phyloP scores from a whole-genome alignment of 495 filamentous ascomycete species.

The Extremus antarcticus region DNA sequence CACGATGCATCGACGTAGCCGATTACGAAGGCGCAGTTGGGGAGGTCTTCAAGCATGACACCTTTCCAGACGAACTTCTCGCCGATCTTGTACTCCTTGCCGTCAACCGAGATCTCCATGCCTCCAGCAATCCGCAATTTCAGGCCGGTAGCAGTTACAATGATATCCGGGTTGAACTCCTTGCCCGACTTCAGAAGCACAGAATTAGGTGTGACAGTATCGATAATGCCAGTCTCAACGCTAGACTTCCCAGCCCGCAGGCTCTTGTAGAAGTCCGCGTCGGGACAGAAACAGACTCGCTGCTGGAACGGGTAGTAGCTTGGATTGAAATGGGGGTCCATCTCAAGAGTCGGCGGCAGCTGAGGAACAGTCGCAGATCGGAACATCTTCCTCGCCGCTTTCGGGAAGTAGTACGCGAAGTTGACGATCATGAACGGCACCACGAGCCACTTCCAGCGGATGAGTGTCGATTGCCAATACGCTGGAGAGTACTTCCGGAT shows the following conservation, averaged over 20 bases:
- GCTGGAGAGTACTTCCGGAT: slow-evolving; percentile 31
- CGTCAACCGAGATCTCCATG: slow-evolving; percentile 44
- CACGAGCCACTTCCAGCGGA: slow-evolving; percentile 39
- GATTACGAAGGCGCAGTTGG: slow-evolving; percentile 45
- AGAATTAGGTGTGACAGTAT: slow-evolving; percentile 47
- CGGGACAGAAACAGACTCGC: slow-evolving; percentile 58
- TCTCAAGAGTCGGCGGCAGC: slow-evolving; percentile 44
- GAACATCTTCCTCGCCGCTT: slow-evolving; percentile 38
- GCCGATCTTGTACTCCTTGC: slow-evolving; percentile 35
- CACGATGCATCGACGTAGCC: slow-evolving; percentile 50
- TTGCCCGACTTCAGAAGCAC: slow-evolving; percentile 48
- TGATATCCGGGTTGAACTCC: slow-evolving; percentile 53
- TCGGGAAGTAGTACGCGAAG: slow-evolving; percentile 49
- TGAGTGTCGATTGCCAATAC: slow-evolving; percentile 30
- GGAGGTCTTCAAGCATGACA: slow-evolving; percentile 49
- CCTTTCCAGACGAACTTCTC: slow-evolving; percentile 48
- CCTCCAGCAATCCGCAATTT: slow-evolving; percentile 44
- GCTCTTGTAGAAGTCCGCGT: slow-evolving; percentile 60
- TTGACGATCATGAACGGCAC: slow-evolving; percentile 39
- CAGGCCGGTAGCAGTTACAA: slow-evolving; percentile 67
- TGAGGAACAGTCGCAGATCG: slow-evolving; percentile 31
- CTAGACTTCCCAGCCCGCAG: slow-evolving; percentile 46
- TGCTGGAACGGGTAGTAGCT: slow-evolving; percentile 65
- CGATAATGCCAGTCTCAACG: slow-evolving; percentile 59
- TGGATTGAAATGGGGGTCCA: slow-evolving; percentile 61